Conservation (phyloP, 2,329 filamentous ascomycete genomes). For the Byssothecium circinans region DNA sequence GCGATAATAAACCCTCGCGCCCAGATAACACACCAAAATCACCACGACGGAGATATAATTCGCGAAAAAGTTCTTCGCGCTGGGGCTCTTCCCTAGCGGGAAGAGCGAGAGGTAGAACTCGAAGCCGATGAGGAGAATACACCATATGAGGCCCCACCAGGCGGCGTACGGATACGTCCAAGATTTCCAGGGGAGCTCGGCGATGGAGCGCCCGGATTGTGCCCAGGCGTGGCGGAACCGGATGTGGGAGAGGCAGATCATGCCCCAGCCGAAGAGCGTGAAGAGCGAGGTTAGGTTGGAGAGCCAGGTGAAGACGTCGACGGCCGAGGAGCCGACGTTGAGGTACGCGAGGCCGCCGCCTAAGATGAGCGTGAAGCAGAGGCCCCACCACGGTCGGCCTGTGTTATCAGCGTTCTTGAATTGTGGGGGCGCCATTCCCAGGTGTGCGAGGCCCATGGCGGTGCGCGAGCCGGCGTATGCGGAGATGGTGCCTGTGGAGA, state of each 20-base stretch:
- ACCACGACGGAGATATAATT: constrained; percentile 51
- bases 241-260: constrained; percentile 64
- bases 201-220: constrained; percentile 60
- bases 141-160: constrained; percentile 50
- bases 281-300: constrained; percentile 52
- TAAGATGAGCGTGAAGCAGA: constrained; percentile 25
- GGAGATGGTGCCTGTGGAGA: constrained; percentile 50
- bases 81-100: constrained; percentile 42
- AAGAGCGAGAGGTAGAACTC: constrained; percentile 54
- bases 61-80: constrained; percentile 50
- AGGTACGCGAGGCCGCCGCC: constrained; percentile 45
- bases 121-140: constrained; percentile 49
- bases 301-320: constrained; percentile 53
- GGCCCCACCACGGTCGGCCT: constrained; percentile 25
- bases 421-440: constrained; percentile 47
- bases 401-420: constrained; percentile 17
- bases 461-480: constrained; percentile 51
- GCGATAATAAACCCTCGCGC: constrained; percentile 45
- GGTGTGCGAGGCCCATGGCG: constrained; percentile 48
- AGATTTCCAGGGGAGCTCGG: constrained; percentile 61
- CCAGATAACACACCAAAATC: constrained; percentile 48
- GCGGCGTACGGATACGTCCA: constrained; percentile 50
- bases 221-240: constrained; percentile 63
- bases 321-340: constrained; percentile 47
- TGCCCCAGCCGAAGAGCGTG: constrained; percentile 71